These are phyloP conservation scores for Russula griseocarnosa DNA, from an alignment of 768 basidiomycete species.

Conservation along the genomic window DNA sequence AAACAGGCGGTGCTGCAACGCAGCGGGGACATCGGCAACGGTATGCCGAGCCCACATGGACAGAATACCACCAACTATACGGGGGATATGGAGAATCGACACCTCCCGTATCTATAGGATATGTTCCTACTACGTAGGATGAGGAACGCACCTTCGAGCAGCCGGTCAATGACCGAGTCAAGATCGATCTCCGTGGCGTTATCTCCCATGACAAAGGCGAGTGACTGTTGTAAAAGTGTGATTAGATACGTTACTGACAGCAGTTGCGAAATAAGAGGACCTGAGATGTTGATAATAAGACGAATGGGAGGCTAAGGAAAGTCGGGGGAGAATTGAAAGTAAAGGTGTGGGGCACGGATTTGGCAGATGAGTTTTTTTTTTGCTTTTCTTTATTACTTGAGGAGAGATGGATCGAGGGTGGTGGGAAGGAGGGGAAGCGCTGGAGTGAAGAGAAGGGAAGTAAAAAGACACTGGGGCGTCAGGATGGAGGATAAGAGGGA, in stretches of 20 bases:
- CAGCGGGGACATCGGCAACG: neutral
- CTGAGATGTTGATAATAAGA: constrained; percentile 10
- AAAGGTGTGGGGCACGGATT: constrained; percentile 13
- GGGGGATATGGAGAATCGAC: neutral
- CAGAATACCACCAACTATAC: constrained; percentile 5
- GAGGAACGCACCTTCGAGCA: constrained; percentile 83
- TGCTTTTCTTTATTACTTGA: neutral
- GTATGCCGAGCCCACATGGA: neutral
- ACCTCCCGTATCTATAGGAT: neutral
- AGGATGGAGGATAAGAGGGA: constrained; percentile 1
- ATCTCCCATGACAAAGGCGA: constrained; percentile 56
- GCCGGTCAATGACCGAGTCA: constrained; percentile 97
- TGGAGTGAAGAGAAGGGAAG: constrained; percentile 4
- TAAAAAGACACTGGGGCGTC: constrained; percentile 1
- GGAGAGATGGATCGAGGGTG: neutral
- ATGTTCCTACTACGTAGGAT: neutral
- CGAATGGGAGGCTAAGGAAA: constrained; percentile 21
- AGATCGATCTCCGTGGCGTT: constrained; percentile 92
- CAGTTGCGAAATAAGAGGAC: constrained; percentile 1
- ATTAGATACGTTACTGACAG: neutral
- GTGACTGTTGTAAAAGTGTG: neutral
- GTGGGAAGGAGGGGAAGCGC: neutral
- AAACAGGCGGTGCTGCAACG: neutral
- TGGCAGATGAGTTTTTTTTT: constrained; percentile 9
- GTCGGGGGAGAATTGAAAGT: constrained; percentile 17